Evolutionary conservation across 352 stramenopile species (phyloP), one percentile per base, ranked within the genome.

Genomic region (Globisporangium carolinianum): DNA sequence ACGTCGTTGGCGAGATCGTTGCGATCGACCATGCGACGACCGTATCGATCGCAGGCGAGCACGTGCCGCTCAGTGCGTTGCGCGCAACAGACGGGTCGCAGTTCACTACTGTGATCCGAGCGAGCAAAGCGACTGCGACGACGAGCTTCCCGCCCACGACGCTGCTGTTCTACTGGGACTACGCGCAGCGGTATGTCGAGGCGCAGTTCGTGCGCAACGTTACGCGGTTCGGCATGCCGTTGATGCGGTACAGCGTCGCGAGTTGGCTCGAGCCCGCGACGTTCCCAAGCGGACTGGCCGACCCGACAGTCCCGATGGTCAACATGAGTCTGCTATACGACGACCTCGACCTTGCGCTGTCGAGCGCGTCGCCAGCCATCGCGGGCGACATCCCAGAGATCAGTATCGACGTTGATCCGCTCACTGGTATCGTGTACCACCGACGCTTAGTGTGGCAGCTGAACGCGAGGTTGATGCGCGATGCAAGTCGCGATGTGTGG

Each of bases 141-240:
- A 45, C 55, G 7, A 56, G 68, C 2, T 85, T 78, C 15, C 73
- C 73, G 5, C 78, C 75, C 0, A 14, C 60, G 6, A 75, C 71
- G 32, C 51, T 89, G 14, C 60, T 72, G 15, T 83, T 89, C 45
- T 86, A 84, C 51, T 89, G 78, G 78, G 51, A 55, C 2, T 75
- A 79, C 32, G 39, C 67, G 6, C 70, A 61, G 1, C 76, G 78
- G n/a, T 47, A 84, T 32, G 70, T 68, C 36, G 60, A 79, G 51
- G 57, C 79, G 39, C 51, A 52, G 12, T 85, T 67, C 53, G 46
- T 51, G n/a, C 66, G 60, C 39, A 83, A 86, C 51, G 65, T 72
- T 39, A 89, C 74, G 17, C 68, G 76, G 8, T 89, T 81, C 47
- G 76, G 79, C 1, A 17, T 81, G 0, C 58, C 68, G 0, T 47